Conservation (phyloP, 768 basidiomycete genomes). For the Amanita molliuscula region DNA sequence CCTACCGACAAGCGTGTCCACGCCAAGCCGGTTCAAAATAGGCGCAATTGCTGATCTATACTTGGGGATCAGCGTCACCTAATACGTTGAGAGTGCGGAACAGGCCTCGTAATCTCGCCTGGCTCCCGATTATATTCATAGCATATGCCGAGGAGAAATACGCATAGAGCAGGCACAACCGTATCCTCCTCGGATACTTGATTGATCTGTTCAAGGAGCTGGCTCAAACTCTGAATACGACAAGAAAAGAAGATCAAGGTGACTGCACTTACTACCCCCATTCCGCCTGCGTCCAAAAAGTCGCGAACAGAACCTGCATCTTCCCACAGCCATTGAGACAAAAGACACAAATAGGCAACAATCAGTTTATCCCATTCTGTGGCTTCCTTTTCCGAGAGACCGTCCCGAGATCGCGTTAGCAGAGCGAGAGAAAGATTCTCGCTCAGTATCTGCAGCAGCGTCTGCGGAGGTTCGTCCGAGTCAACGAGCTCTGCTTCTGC, state of each 20-base stretch:
- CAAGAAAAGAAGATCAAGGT: neutral
- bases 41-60: slow-evolving; percentile 75
- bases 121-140: slow-evolving; percentile 97
- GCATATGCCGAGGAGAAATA: slow-evolving; percentile 86
- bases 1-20: slow-evolving; percentile 80
- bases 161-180: slow-evolving; percentile 81
- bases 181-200: slow-evolving; percentile 80
- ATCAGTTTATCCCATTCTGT: slow-evolving; percentile 89
- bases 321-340: slow-evolving; percentile 96
- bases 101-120: slow-evolving; percentile 88
- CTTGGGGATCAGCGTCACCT: neutral
- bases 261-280: slow-evolving; percentile 67
- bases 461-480: slow-evolving; percentile 58
- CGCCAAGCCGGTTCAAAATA: slow-evolving; percentile 82
- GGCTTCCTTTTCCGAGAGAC: slow-evolving; percentile 59
- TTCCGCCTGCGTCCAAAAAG: slow-evolving; percentile 82
- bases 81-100: slow-evolving; percentile 4
- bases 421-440: slow-evolving; percentile 87
- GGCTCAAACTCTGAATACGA: neutral
- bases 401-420: slow-evolving; percentile 59
- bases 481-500: slow-evolving; percentile 26
- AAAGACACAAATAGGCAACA: slow-evolving; percentile 72
- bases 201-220: slow-evolving; percentile 94
- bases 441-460: slow-evolving; percentile 72
- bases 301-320: slow-evolving; percentile 81